Evolutionary conservation across 805 yeast genomes (phyloP), one percentile per base, ranked within the genome.

Genomic region (Jamesozyma lodderae): DNA sequence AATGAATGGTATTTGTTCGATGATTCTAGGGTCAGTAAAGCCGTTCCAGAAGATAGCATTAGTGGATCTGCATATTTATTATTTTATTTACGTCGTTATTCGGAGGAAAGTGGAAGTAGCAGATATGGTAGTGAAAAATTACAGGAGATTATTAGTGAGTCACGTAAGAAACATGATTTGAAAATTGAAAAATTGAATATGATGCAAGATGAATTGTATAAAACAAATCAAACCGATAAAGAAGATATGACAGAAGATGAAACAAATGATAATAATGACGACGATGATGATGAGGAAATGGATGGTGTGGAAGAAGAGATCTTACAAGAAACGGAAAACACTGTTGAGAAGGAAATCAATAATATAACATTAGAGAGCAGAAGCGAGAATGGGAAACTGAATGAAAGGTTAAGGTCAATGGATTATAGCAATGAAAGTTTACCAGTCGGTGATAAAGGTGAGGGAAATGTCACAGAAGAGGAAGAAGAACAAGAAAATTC

Each of bases 1-100:
- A 64, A 64, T 16, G 68, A 75, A 41, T 92, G 97, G 97, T 86
- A 87, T 55, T 82, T 87, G 55, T 90, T 72, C 57, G 88, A 90
- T 55, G 98, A 90, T 56, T 77, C 94, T 2, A 62, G 81, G 23
- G 96, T 87, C 1, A 60, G 75, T 0, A 66, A 66, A 15, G 69
- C 77, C 0, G 69, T 73, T 35, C 82, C 94, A 0, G 68, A 68
- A 21, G 71, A 75, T 17, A 62, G 82, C 8, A 63, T 84, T 9
- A 70, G 79, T 6, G 79, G 84, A 1, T 85, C 94, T 3, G 97
- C 97, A 0, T 90, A 90, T 58, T 64, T 90, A 41, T 61, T 90
- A 37, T 90, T 92, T 52, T 90, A 92, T 60, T 69, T 88, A 44
- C 77, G 77, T 42, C 63, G 68, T 23, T 47, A 68, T 0, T 26